Base-by-base conservation (phyloP, 1,284 basidiomycete species). In the Tilletiopsis washingtonensis region DNA sequence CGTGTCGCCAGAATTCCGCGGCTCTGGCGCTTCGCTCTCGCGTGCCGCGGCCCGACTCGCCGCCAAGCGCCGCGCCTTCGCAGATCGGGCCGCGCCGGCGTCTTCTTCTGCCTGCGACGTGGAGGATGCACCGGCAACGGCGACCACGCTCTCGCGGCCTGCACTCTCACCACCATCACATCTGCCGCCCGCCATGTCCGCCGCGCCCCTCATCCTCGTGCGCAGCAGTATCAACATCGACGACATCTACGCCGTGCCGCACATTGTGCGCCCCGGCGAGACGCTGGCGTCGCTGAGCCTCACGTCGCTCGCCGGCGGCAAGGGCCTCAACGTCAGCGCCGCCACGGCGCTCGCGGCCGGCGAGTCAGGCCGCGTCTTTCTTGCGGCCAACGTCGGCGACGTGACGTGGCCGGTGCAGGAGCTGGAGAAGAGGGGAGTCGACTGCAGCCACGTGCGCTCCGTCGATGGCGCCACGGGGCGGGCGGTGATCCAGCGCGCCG, bases 221-320 rank as follows among this genome's bases (percentile, higher is more conserved):
- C 65, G 67, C n/a, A 60, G 57, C 40, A 64, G 61, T 9, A 59
- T 71, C 53, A 73, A 73, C 52, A 66, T 73, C 52, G 71, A 73
- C 52, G 67, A 71, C 46, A 65, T 61, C 0, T 71, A 71, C 20
- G 11, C 40, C 12, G 56, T 59, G 1, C 36, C 48, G 17, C 45
- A 52, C 51, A 56, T 59, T 19, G 56, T 56, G n/a, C 51, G 49
- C 51, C 32, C 54, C 12, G 58, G 54, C 15, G 54, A 41, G 19
- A 73, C 71, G 21, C 59, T 73, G 38, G 63, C 64, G 6, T 71
- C 69, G 6, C 48, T 57, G 15, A 47, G 47, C 12, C 56, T 69
- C 17, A 49, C 52, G 38, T 59, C 59, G 6, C 59, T 64, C 6
- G 55, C 67, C 1, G 71, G 71, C 19, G 71, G 71, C 6, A 73